Evolutionary conservation across 2,329 filamentous ascomycete genomes (phyloP), one percentile per base, ranked within the genome.

Genomic region (Aureobasidium musti): DNA sequence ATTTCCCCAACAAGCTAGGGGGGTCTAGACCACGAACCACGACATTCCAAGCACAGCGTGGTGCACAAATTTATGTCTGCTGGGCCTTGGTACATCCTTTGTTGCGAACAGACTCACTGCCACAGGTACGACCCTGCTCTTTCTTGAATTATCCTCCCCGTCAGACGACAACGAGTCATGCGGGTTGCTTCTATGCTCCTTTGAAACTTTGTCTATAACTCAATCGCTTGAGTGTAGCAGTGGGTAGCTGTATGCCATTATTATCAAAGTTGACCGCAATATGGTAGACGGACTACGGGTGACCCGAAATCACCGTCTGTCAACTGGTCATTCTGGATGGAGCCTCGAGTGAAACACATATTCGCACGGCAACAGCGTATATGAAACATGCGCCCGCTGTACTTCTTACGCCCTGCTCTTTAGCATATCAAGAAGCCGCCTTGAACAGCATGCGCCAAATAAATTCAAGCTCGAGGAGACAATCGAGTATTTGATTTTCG

Each of bases 331-430:
- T 14, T 39, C 13, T 1, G 4, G 6, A 5, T 5, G 21, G 26
- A 14, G 43, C 43, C 21, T 23, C 21, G 1, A 14, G 3, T 5
- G 6, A 47, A 5, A 5, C 43, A 26, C 21, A 26, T 26, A 14
- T 26, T 26, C 4, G 1, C 13, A 5, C 11, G 17, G 14, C 6
- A 5, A 3, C 11, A 14, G 19, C 21, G 11, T 14, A 14, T 26
- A 14, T 14, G 21, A 6, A 6, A 26, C 6, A 11, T 0, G 3
- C 21, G 14, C 0, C 3, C 11, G 2, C 43, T 26, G 13, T 0
- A 6, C 5, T 2, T 14, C 10, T 13, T 13, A 1, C 11, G 14
- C 0, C 3, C 13, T 14, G 14, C 5, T 2, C 3, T 2, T 13
- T 23, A 11, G 43, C 21, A 23, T 23, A 13, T 5, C 43, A 13